Base-by-base conservation (phyloP, 306 rosid genomes). In the Phaseolus lunatus region DNA sequence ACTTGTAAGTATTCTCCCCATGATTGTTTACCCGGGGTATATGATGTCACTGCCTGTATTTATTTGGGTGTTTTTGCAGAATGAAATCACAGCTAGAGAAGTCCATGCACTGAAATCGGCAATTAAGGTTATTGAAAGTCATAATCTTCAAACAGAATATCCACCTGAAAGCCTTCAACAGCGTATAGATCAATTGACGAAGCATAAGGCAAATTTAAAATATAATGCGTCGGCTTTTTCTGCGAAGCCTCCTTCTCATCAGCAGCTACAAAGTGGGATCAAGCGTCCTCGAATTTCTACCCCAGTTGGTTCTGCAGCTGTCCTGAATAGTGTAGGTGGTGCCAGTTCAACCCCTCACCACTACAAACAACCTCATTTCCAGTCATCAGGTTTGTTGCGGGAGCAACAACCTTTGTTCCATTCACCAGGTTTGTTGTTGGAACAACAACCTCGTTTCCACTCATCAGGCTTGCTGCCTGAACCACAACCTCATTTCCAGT, bases 41-140 rank as follows among this genome's bases (percentile, higher is more conserved):
- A 56, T 52, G 35, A 16, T 73, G 54, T 53, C 27, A 16, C 19
- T 83, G 75, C 58, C 63, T 47, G n/a, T 79, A 72, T 62, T 85
- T 70, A 80, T 74, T 65, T 33, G 39, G 41, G 15, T 73, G 27
- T 58, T 45, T 84, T 63, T 84, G 78, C 91, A 94, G 97, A 84
- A 67, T 78, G 97, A 89, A 84, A 85, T 84, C 69, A 80, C 76
- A 4, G 84, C 92, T 13, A 94, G 90, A 81, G 90, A 94, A 87
- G 72, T 85, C 24, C 86, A 90, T 74, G 90, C 96, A 9, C 45
- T 94, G 84, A 90, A 66, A 86, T 76, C 90, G 11, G 96, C 83
- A 20, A 67, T 94, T 39, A 90, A 84, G 86, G 77, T 80, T 70
- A 92, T 94, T 72, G 92, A 89, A 81, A 88, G 44, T 33, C 75